phyloP scores from a whole-genome alignment of 345 rosid genomes.

The Lepidium africanum region DNA sequence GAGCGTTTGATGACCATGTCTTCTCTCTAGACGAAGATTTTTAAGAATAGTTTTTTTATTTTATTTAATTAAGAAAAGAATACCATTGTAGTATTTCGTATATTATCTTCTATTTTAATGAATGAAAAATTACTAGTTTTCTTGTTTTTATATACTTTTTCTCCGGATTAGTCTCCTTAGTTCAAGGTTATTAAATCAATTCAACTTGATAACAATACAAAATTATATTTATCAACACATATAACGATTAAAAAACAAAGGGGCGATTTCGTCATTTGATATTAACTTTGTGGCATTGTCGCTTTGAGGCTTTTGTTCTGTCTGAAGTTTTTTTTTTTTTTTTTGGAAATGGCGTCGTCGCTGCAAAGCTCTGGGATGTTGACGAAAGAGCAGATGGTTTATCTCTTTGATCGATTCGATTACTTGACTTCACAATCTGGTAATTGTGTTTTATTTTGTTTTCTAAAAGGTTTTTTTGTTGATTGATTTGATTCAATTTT shows the following conservation, averaged over 20 bases:
- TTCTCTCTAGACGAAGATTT: constrained; percentile 77
- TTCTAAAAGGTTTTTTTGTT: not conserved
- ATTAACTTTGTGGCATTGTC: not conserved
- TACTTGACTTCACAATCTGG: constrained; percentile 56
- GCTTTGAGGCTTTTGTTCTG: not conserved
- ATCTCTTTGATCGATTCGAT: constrained; percentile 69
- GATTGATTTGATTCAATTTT: not conserved
- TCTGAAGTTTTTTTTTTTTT: not conserved
- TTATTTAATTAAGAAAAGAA: not conserved
- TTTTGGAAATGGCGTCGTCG: constrained; percentile 6
- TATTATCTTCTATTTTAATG: not conserved
- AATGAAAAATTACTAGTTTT: not conserved
- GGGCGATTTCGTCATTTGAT: constrained; percentile 1
- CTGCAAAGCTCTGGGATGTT: constrained; percentile 51
- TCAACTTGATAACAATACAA: too few species aligned
- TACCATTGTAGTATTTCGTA: constrained; percentile 16
- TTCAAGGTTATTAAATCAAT: not conserved
- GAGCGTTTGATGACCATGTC: constrained; percentile 38
- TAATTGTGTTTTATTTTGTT: constrained; percentile 8
- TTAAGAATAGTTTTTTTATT: constrained; percentile 13
- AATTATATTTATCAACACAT: too few species aligned
- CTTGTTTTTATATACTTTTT: not conserved
- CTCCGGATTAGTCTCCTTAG: not conserved
- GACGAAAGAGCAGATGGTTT: constrained; percentile 51
- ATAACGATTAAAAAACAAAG: too few species aligned